Conservation (phyloP, 2,329 filamentous ascomycete species). For the Raffaelea arxii region DNA sequence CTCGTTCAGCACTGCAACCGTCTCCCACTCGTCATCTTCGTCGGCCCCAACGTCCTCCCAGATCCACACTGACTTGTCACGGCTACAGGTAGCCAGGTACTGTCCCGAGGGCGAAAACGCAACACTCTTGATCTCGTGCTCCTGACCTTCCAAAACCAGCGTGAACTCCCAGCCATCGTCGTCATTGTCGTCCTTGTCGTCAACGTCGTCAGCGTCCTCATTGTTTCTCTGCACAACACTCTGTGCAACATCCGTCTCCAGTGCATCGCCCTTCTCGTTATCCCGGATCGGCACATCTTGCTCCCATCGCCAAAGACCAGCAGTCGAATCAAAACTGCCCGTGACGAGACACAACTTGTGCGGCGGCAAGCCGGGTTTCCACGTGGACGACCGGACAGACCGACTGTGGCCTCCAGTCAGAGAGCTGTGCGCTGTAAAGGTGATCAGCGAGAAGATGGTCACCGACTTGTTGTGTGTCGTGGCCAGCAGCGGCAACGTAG, state of each 20-base stretch:
- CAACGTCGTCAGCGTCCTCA: conserved; percentile 21
- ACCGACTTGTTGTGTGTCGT: conserved; percentile 82
- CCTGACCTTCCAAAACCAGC: conserved; percentile 87
- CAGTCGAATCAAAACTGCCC: conserved; percentile 87
- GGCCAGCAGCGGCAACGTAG: conserved; percentile 76
- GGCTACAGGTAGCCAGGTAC: conserved; percentile 78
- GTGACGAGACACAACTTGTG: conserved; percentile 73
- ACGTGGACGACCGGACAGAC: conserved; percentile 74
- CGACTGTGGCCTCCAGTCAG: conserved; percentile 85
- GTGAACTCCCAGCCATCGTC: conserved; percentile 88
- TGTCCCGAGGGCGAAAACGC: conserved; percentile 65
- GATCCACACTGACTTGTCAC: conserved; percentile 95
- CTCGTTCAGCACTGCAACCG: conserved; percentile 86
- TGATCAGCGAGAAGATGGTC: conserved; percentile 78
- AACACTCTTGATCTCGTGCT: conserved; percentile 81
- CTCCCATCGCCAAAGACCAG: conserved; percentile 70
- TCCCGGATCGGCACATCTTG: conserved; percentile 30
- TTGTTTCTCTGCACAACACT: conserved; percentile 9
- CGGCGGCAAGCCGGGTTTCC: conserved; percentile 64
- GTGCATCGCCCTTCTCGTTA: conserved; percentile 10
- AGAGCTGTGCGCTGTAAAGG: conserved; percentile 67
- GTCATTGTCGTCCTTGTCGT: conserved; percentile 38
- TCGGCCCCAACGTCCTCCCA: conserved; percentile 79
- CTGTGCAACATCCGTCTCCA: conserved; percentile 29
- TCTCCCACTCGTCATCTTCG: conserved; percentile 90